Evolutionary conservation across 108 stramenopile species (phyloP).

Genomic region (Fragilariopsis cylindrus): DNA sequence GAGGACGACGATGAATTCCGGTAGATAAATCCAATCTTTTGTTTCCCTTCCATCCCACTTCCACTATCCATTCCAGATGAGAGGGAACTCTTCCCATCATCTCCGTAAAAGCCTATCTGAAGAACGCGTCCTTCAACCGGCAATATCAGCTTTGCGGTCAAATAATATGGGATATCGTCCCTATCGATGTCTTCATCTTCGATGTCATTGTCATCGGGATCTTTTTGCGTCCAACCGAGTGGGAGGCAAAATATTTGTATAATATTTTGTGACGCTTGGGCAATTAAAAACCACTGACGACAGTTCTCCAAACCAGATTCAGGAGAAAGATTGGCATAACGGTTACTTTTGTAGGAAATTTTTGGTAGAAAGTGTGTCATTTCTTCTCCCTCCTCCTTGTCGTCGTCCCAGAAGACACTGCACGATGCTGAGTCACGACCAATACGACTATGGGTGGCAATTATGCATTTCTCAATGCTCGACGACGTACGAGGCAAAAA

Average conservation of each 20-base stretch:
- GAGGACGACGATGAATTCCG: conserved; percentile 9
- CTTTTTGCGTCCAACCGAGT: conserved; percentile 23
- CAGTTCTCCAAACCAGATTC: conserved; percentile 21
- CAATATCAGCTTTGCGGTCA: conserved; percentile 33
- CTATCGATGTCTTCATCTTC: conserved; percentile 14
- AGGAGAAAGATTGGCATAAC: conserved; percentile 6
- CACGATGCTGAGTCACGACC: conserved; percentile 27
- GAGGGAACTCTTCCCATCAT: conserved; percentile 69
- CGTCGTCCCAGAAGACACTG: conserved; percentile 16
- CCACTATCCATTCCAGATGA: conserved; percentile 57
- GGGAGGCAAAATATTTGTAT: conserved; percentile 65
- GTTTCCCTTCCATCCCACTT: conserved; percentile 56
- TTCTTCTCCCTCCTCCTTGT: conserved; percentile 16
- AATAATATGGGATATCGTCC: conserved; percentile 37
- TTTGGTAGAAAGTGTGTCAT: conserved; percentile 29
- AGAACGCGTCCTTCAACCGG: conserved; percentile 27
- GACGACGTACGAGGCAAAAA: conserved; percentile 3
- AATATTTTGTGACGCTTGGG: conserved; percentile 26
- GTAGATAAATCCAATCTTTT: conserved; percentile 59
- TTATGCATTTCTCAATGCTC: conserved; percentile 4
- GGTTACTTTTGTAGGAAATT: conserved; percentile 15
- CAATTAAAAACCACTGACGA: conserved; percentile 62
- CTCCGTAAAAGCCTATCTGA: conserved; percentile 69
- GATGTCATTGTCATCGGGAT: conserved; percentile 2
- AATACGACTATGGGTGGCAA: conserved; percentile 58